Evolutionary conservation across 2,329 filamentous ascomycete species (phyloP), one percentile per base, ranked within the genome.

Genomic region (Phaeosphaeriaceae sp.): DNA sequence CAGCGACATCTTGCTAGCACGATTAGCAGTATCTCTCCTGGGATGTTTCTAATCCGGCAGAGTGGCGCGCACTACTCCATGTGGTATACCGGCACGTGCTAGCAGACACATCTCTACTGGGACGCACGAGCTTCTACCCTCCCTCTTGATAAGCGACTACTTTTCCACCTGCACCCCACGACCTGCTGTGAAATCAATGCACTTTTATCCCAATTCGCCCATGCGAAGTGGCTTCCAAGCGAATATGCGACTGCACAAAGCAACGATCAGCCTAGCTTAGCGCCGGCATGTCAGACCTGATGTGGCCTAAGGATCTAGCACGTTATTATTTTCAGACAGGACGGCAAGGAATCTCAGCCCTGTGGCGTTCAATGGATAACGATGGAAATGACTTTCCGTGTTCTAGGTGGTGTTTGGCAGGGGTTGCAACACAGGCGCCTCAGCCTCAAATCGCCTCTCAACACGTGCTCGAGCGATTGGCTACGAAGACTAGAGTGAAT

Each of bases 401-500:
- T 13, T 50, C 48, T 24, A 22, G n/a, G 27, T 41, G n/a, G 42
- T 40, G 11, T 36, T 46, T 7, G 42, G 13, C 19, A 45, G 24
- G 51, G 42, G 19, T 20, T 36, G 51, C 17, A 22, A 25, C 19
- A 33, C 13, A 11, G 20, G 21, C 27, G 42, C 51, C 20, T 53
- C 41, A 53, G 51, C 51, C 51, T 47, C 51, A 44, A n/a, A 36
- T 44, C 42, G 52, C 41, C 33, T 13, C 20, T 9, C 31, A 49
- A 49, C 52, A 44, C 45, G 45, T 49, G 52, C 45, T 44, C n/a
- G 19, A 21, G 11, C 19, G 17, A 49, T 54, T 49, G 52, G 52
- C 36, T 36, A 41, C 21, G 36, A 49, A 31, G 36, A n/a, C 22
- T 20, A 31, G 46, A 44, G 24, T 44, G 7, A 7, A 49, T 15